Evolutionary conservation across 306 rosid species (phyloP), one percentile per base, ranked within the genome.

Genomic region (Quercus agrifolia): DNA sequence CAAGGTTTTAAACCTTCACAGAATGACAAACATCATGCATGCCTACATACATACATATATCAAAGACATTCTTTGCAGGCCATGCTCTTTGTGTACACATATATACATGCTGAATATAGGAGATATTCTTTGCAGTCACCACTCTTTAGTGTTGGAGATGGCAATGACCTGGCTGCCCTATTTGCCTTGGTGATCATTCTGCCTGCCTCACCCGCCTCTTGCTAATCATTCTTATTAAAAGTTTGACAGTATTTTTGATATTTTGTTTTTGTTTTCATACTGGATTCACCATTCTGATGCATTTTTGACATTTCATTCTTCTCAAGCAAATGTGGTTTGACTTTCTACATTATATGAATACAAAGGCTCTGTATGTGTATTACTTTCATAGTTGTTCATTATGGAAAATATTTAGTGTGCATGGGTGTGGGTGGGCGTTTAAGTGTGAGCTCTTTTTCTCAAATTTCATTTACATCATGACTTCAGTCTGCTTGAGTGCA

Each of bases 1-100:
- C 82, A 96, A 96, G 98, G 99, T 96, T 80, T 84, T 71, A 69
- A 78, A 81, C 72, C 74, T 46, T 49, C 54, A 49, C 54, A 12
- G 17, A 12, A 49, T 12, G 1, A 12, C 54, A 49, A 49, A 49
- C 54, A 49, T 49, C 54, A 49, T 49, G 54, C 54, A 12, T 49
- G 54, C 54, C 17, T 13, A 49, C 54, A 49, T 49, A 49, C 54
- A 49, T 12, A 1, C 54, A 49, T 49, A 49, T 49, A 49, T 49
- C 17, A 49, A 49, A 49, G 17, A 12, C 5, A 10, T 57, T 56
- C 51, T 9, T 17, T 8, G 44, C 6, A 28, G 11, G 25, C 30
- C 49, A 38, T 5, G 31, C 51, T 66, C 66, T 44, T 3, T 52
- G 21, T 14, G 23, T 28, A 18, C 33, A 5, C 5, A 23, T 44